Conservation (phyloP, 352 stramenopile genomes). For the Globisporangium radiosum region DNA sequence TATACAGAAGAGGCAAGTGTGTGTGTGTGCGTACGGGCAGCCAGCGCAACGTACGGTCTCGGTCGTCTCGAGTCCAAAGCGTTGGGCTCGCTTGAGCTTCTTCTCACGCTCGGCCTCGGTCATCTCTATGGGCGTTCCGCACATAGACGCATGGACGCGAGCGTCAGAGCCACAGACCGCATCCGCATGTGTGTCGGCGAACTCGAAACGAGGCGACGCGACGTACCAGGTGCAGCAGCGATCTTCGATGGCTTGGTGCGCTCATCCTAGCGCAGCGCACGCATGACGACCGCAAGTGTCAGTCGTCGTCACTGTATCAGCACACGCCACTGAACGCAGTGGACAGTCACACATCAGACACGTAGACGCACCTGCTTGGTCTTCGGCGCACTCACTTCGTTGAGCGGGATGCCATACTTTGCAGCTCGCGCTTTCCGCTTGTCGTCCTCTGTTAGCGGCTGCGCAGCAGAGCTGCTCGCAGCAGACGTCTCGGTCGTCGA, state of each 20-base stretch:
- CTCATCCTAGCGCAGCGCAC: conserved; percentile 28
- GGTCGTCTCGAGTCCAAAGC: conserved; percentile 73
- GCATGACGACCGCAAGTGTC: neutral
- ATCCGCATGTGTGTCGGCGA: neutral
- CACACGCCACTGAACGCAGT: neutral
- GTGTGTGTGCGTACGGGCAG: neutral
- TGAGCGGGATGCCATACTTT: conserved; percentile 74
- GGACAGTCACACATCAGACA: neutral
- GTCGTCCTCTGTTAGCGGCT: conserved; percentile 58
- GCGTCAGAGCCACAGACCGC: neutral
- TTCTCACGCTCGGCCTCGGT: conserved; percentile 49
- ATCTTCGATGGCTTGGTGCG: conserved; percentile 80
- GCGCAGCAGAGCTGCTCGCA: conserved; percentile 10
- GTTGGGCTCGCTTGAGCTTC: conserved; percentile 68
- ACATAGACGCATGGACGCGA: neutral
- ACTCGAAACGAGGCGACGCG: neutral
- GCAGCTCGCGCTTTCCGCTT: conserved; percentile 71
- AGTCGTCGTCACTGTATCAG: neutral
- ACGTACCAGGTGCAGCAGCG: conserved; percentile 23
- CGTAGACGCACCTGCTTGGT: conserved; percentile 60
- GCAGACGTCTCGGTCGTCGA: conserved; percentile 1
- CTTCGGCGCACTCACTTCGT: conserved; percentile 23
- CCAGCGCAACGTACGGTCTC: conserved; percentile 41
- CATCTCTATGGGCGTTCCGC: neutral
- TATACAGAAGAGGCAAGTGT: conserved; percentile 3